These are phyloP conservation scores for Annulohypoxylon maeteangense DNA, from an alignment of 495 filamentous ascomycete genomes.

Conservation along the genomic window DNA sequence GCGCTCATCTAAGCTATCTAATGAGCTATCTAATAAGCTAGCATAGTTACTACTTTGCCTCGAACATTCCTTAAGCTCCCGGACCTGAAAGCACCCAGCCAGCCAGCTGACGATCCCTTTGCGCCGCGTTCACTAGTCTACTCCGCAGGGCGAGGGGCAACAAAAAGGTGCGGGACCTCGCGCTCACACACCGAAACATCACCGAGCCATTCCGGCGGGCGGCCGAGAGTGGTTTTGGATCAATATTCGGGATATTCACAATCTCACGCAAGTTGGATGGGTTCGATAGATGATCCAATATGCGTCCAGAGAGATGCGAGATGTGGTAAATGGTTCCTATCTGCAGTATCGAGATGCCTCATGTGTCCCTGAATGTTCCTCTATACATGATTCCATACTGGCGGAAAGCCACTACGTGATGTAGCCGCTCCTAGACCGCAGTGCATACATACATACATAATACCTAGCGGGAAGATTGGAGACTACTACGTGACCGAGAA, in stretches of 20 bases:
- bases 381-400: slow-evolving; percentile 17
- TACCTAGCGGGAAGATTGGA: slow-evolving; percentile 26
- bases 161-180: slow-evolving; percentile 35
- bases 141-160: slow-evolving; percentile 26
- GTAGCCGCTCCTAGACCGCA: slow-evolving; percentile 18
- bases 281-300: slow-evolving; percentile 13
- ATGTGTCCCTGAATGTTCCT: slow-evolving; percentile 5
- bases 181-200: slow-evolving; percentile 47
- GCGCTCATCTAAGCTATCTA: background rate
- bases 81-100: slow-evolving; percentile 7
- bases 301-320: slow-evolving; percentile 11
- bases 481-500: slow-evolving; percentile 30
- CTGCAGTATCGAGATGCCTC: slow-evolving; percentile 28
- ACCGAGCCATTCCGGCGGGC: slow-evolving; percentile 45
- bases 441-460: background rate
- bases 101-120: slow-evolving; percentile 24
- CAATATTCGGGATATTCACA: slow-evolving; percentile 32
- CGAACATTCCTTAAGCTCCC: background rate
- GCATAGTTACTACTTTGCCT: slow-evolving; percentile 13
- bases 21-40: too few species aligned
- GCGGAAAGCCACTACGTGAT: background rate
- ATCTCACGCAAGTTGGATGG: slow-evolving; percentile 19
- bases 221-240: slow-evolving; percentile 36
- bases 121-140: slow-evolving; percentile 29
- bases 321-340: slow-evolving; percentile 16